These are phyloP conservation scores for Camellia oleifera DNA, from an alignment of 179 eudicot species.

Conservation along the genomic window DNA sequence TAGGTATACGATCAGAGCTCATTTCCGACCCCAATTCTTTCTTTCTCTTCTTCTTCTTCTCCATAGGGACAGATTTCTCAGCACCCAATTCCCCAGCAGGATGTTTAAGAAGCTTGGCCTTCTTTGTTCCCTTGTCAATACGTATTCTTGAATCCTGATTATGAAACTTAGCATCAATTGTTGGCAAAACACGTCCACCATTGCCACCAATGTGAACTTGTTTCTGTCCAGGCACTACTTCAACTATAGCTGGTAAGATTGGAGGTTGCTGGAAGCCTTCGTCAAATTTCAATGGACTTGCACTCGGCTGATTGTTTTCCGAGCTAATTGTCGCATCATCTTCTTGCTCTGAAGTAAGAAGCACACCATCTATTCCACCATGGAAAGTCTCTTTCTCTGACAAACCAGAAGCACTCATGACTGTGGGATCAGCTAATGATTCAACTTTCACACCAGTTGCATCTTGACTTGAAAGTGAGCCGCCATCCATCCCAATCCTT, in stretches of 20 bases:
- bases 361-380: background rate
- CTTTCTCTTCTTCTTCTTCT: conserved; percentile 40
- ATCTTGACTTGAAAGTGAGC: background rate
- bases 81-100: conserved; percentile 36
- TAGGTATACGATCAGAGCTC: conserved; percentile 23
- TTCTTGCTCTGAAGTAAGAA: background rate
- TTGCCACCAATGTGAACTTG: conserved; percentile 18
- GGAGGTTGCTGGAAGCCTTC: background rate
- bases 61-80: conserved; percentile 29
- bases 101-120: conserved; percentile 51
- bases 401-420: background rate
- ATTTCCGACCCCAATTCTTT: conserved; percentile 32
- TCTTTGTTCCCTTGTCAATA: conserved; percentile 25
- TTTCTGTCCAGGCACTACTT: conserved; percentile 16
- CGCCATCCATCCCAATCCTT: background rate
- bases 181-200: background rate
- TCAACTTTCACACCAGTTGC: conserved; percentile 18
- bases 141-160: conserved; percentile 3
- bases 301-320: conserved; percentile 4
- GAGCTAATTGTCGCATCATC: background rate
- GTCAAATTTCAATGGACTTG: background rate
- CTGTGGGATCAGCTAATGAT: background rate
- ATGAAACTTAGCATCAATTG: background rate
- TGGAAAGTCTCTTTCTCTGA: background rate
- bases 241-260: background rate